Percentiles rank a stretch among this genome's conserved stretches.
phyloP scores from a whole-genome alignment of 2,329 filamentous ascomycete genomes.

The Xylaria digitata region DNA sequence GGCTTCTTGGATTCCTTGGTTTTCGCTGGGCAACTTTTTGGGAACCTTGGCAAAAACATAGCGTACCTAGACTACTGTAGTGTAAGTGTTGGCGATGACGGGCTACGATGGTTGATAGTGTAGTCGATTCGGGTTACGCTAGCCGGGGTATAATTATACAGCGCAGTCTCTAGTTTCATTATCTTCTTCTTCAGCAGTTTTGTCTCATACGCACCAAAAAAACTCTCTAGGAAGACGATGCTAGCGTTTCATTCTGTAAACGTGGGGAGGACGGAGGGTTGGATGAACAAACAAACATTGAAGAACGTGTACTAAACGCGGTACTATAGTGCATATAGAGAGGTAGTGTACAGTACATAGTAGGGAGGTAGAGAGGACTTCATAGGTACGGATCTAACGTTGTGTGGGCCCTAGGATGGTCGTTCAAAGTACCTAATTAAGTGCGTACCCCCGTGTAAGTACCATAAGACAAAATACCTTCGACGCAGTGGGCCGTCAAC shows the following conservation, averaged over 20 bases:
- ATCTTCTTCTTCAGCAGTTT: background rate
- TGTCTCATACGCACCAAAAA: background rate
- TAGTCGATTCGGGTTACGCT: too few relatives aligned
- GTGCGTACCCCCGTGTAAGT: too few relatives aligned
- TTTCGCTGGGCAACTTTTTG: background rate
- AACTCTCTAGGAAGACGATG: background rate
- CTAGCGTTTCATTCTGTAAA: background rate
- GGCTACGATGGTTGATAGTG: too few relatives aligned
- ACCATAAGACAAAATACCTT: too few relatives aligned
- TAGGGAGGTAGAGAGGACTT: too few relatives aligned
- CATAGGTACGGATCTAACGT: too few relatives aligned
- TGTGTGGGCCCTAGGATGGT: too few relatives aligned
- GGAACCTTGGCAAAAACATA: constrained; percentile 24
- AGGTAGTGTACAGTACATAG: too few relatives aligned
- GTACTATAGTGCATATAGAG: too few relatives aligned
- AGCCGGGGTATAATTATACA: background rate
- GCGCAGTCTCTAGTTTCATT: background rate
- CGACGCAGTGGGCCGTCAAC: too few relatives aligned
- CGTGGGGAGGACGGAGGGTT: background rate
- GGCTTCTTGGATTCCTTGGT: constrained; percentile 17
- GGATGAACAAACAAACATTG: background rate
- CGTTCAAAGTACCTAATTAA: too few relatives aligned
- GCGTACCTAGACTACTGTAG: background rate
- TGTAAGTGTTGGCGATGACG: background rate
- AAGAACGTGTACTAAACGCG: too few relatives aligned